Evolutionary conservation across 108 stramenopile genomes (phyloP).

Genomic region (Pseudonitzschia multiseries): DNA sequence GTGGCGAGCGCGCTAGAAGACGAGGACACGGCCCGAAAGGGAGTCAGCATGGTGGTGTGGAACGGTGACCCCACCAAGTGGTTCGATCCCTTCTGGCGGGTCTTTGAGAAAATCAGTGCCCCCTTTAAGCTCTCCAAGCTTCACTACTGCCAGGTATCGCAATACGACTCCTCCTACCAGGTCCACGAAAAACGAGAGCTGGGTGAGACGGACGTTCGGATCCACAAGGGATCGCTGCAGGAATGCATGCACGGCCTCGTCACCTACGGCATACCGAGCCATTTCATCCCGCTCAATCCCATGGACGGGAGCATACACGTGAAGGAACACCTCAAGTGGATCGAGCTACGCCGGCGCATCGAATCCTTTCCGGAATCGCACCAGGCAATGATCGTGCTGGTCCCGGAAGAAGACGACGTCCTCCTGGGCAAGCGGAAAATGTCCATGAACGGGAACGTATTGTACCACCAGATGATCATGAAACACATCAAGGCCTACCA

Average conservation of each 20-base stretch:
- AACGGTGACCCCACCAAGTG: slow-evolving; percentile 10
- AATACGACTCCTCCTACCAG: slow-evolving; percentile 13
- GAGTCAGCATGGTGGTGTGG: slow-evolving; percentile 29
- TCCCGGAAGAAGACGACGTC: slow-evolving; percentile 23
- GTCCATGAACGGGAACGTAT: slow-evolving; percentile 22
- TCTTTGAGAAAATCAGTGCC: slow-evolving; percentile 18
- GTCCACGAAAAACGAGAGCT: slow-evolving; percentile 24
- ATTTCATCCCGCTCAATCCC: slow-evolving; percentile 9
- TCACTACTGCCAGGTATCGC: slow-evolving; percentile 17
- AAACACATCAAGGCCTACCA: slow-evolving; percentile 19
- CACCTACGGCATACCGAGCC: slow-evolving; percentile 23
- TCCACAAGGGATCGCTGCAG: slow-evolving; percentile 27
- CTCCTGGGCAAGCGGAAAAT: slow-evolving; percentile 22
- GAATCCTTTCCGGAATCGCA: slow-evolving; percentile 26
- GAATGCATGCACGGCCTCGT: slow-evolving; percentile 33
- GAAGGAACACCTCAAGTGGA: slow-evolving; percentile 16
- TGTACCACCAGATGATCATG: slow-evolving; percentile 28
- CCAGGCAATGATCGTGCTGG: slow-evolving; percentile 19
- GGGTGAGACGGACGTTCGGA: slow-evolving; percentile 17
- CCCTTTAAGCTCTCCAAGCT: slow-evolving; percentile 21
- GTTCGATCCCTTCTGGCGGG: slow-evolving; percentile 31
- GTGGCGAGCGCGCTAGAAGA: slow-evolving; percentile 33
- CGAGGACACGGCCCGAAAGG: slow-evolving; percentile 24
- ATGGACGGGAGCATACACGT: slow-evolving; percentile 2
- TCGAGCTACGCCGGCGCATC: slow-evolving; percentile 27